These are phyloP conservation scores for Flueggea neowawraea DNA, from an alignment of 441 rosid genomes.

Conservation along the genomic window DNA sequence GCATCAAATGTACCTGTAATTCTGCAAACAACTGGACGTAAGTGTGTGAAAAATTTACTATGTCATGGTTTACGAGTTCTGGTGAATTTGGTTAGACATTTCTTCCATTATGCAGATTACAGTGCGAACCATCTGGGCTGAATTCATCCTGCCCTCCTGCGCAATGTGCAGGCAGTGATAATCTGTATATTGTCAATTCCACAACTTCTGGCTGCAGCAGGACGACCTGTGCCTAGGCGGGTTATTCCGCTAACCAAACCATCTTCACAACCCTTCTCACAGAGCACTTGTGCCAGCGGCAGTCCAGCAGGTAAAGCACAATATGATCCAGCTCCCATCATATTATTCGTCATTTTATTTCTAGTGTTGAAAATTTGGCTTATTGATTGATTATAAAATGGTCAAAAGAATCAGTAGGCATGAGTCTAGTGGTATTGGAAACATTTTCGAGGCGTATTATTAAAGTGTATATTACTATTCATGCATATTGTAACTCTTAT, in stretches of 20 bases:
- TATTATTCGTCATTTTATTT: no score
- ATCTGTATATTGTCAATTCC: conserved; percentile 38
- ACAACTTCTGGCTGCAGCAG: conserved; percentile 32
- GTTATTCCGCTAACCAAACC: conserved; percentile 33
- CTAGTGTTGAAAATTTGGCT: no score
- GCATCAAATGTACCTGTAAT: conserved; percentile 63
- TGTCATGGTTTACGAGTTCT: not conserved
- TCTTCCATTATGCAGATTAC: conserved; percentile 41
- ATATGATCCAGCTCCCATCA: no score
- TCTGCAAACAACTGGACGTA: conserved; percentile 58
- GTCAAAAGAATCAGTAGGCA: no score
- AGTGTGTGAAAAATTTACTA: conserved; percentile 22
- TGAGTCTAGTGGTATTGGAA: no score
- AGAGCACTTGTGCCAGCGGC: conserved; percentile 34
- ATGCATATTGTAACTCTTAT: no score
- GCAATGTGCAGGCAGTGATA: conserved; percentile 43
- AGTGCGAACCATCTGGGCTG: conserved; percentile 54
- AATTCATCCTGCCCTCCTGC: conserved; percentile 49
- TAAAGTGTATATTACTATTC: no score
- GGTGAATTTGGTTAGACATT: conserved; percentile 1
- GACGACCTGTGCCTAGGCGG: conserved; percentile 61
- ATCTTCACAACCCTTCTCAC: conserved; percentile 36
- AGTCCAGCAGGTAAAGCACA: conserved; percentile 19
- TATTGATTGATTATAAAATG: no score
- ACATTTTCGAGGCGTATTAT: no score